These are phyloP conservation scores for Ceratobasidium theobromae DNA, from an alignment of 1,284 basidiomycete species.

Conservation along the genomic window DNA sequence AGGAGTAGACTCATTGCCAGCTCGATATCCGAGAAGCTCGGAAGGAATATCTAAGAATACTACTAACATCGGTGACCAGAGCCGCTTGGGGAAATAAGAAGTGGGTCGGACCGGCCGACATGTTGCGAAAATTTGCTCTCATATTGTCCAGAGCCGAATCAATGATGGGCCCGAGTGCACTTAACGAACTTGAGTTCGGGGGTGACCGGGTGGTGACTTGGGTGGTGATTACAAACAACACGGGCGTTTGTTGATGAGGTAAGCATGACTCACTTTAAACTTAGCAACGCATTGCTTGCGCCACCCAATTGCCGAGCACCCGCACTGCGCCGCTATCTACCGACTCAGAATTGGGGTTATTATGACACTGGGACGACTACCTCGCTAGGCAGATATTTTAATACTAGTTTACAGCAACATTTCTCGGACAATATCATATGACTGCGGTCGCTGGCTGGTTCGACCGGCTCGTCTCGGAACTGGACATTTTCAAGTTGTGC, in stretches of 20 bases:
- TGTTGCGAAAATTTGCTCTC: background rate
- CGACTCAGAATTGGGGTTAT: no score
- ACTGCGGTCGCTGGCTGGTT: background rate
- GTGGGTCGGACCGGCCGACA: background rate
- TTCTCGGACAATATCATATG: background rate
- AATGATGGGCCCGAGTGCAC: background rate
- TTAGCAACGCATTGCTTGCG: background rate
- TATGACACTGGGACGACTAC: no score
- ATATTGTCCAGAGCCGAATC: background rate
- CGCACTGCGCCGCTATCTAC: no score
- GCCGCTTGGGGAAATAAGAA: background rate
- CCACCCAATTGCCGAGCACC: background rate
- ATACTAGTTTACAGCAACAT: no score
- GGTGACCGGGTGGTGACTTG: no score
- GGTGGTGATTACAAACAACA: no score
- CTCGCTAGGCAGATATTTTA: no score
- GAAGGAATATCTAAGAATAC: background rate
- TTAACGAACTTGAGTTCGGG: no score
- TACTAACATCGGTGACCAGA: background rate
- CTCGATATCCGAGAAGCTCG: constrained; percentile 2
- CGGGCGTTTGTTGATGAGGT: background rate
- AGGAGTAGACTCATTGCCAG: background rate
- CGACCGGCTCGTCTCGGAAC: background rate
- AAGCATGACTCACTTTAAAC: background rate
- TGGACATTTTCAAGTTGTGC: background rate